Conservation (phyloP, 352 stramenopile genomes). For the Phytophthora brassicae region DNA sequence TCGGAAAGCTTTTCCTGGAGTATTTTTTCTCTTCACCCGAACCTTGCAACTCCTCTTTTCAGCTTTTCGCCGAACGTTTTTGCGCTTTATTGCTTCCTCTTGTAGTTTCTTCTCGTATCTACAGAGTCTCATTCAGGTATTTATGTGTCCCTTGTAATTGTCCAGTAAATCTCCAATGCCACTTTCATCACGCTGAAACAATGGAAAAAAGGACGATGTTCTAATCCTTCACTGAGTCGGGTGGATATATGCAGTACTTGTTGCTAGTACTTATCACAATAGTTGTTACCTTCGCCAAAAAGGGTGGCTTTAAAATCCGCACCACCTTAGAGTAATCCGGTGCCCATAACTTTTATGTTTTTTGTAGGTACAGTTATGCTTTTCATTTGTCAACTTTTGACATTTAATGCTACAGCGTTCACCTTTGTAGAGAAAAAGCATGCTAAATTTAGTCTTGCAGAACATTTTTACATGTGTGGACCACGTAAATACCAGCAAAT, state of each 20-base stretch:
- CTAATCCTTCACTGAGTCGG: slow-evolving; percentile 11
- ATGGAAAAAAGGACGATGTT: slow-evolving; percentile 6
- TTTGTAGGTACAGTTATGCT: no score
- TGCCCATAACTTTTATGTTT: no score
- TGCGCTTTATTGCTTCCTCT: slow-evolving; percentile 21
- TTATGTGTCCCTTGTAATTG: slow-evolving; percentile 5
- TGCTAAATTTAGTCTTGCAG: no score
- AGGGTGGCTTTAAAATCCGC: no score
- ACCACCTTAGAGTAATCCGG: no score
- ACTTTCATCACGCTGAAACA: slow-evolving; percentile 5
- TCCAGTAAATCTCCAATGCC: neutral
- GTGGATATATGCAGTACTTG: slow-evolving; percentile 13
- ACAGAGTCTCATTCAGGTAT: no score
- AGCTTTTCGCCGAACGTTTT: slow-evolving; percentile 32
- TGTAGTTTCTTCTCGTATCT: slow-evolving; percentile 22
- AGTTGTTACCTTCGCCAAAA: no score
- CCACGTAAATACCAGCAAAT: no score
- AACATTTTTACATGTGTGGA: no score
- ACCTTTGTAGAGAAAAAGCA: no score
- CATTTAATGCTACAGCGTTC: no score
- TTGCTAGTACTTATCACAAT: slow-evolving; percentile 26
- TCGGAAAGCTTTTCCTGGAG: neutral
- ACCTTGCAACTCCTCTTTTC: slow-evolving; percentile 21
- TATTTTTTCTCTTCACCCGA: slow-evolving; percentile 15
- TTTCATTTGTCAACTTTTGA: no score